Percentiles rank a stretch among this genome's conserved stretches.
Evolutionary conservation across 2,329 filamentous ascomycete genomes (phyloP).

Genomic region (Colletotrichum cordylinicola): DNA sequence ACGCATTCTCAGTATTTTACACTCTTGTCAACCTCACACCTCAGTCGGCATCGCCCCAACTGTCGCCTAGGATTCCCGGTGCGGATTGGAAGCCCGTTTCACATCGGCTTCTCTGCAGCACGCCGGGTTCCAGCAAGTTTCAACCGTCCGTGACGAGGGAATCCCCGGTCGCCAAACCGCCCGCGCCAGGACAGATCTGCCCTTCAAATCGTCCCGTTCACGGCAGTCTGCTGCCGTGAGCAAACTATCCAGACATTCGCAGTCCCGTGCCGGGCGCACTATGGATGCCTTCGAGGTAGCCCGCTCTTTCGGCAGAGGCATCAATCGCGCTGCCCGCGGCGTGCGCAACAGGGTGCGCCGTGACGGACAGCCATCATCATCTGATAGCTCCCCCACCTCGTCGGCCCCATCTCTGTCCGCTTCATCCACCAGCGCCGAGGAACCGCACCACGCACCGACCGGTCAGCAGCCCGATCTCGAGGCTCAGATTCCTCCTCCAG

Average conservation of each 20-base stretch:
- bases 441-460: neutral
- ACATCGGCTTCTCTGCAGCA: conserved; percentile 17
- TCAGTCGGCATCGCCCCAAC: neutral
- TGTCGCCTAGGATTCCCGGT: conserved; percentile 8
- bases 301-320: conserved; percentile 15
- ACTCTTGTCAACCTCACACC: neutral
- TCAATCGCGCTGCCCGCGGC: conserved; percentile 15
- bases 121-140: conserved; percentile 22
- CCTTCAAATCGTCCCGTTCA: neutral
- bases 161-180: conserved; percentile 14
- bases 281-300: conserved; percentile 18
- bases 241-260: neutral
- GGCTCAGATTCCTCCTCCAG: conserved; percentile 8
- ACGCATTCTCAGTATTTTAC: neutral
- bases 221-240: neutral
- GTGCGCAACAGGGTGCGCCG: conserved; percentile 11
- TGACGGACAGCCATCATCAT: neutral
- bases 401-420: conserved; percentile 16
- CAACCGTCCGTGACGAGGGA: conserved; percentile 15
- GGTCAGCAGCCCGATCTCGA: conserved; percentile 12
- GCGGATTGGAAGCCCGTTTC: conserved; percentile 12
- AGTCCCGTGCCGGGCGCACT: neutral
- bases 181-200: neutral
- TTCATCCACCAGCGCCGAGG: conserved; percentile 15
- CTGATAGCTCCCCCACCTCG: neutral